Base-by-base conservation (phyloP, 1,284 basidiomycete species). In the Ceratobasidium papillatum region DNA sequence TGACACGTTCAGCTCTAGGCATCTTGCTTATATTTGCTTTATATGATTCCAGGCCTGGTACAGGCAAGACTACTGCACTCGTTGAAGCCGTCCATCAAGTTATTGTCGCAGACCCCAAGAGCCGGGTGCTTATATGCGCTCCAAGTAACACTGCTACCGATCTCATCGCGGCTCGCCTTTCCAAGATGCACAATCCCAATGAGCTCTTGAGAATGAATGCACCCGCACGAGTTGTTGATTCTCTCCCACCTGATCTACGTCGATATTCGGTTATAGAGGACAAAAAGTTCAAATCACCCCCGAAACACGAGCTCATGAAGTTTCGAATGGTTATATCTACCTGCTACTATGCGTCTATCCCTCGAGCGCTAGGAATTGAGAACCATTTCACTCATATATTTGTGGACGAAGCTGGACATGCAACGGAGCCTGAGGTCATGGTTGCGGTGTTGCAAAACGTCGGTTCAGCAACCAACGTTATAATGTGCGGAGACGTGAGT, bases 11-110 rank as follows among this genome's bases (percentile, higher is more conserved):
- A 3, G 5, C 19, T 17, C 12, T 25, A 56, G 12, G 17, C 27
- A 3, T 47, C 3, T 51, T 66, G n/a, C 25, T 51, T 7, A 25
- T 14, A 4, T 9, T 36, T 66, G 27, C 27, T 12, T 56, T 34
- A 4, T 7, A 5, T 27, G 27, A 30, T 71, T 41, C 14, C 65
- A 90, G 88, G 3, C 89, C 88, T 2, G 88, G 90, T 3, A 91
- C 90, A 0, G 90, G 90, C 0, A 91, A 91, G 80, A 91, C 90
- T 0, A 85, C 90, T 11, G 90, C 89, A 0, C 82, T 90, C 2
- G 86, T 91, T 0, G 90, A 92, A 79, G 85, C 88, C 0, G 90
- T 91, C 19, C 83, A 80, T 0, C 90, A 91, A 78, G 77, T 91
- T 9, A 80, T 90, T 0, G 75, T 74, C 0, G 75, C 78, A 2